Base-by-base conservation (phyloP, 2,329 filamentous ascomycete genomes). In the Colletotrichum orchidophilum region DNA sequence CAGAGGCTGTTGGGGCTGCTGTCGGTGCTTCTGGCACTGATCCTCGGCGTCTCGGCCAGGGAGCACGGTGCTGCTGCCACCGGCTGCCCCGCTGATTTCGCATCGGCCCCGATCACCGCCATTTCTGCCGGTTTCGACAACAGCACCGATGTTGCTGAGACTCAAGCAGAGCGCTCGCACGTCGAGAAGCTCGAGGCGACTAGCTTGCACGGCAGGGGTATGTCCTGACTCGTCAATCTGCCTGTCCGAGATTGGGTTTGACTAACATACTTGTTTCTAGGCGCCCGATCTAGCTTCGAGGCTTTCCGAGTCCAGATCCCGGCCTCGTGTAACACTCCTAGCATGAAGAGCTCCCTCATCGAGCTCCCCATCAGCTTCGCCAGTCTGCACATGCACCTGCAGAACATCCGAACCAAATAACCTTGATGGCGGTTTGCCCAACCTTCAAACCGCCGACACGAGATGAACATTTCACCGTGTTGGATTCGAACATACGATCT, bases 1-100 rank as follows among this genome's bases (percentile, higher is more conserved):
- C 69, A 69, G 35, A 71, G 69, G 59, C 69, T 71, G 65, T 26
- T 71, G 46, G 69, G 64, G 64, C 65, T 71, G 50, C 59, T 71
- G 53, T 63, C 64, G 53, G 69, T 71, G 69, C 69, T 71, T 31
- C 65, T 71, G 64, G 59, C 69, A 33, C 53, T 71, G 69, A 33
- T 71, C n/a, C 42, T 69, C 46, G 59, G 69, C 53, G 64, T 59
- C 18, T 69, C 69, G 59, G 46, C 65, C 42, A 64, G 66, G 59
- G 42, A 50, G 53, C 58, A 71, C 15, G 64, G 58, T 63, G 69
- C 69, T 35, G 69, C 58, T 24, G 69, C 39, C 58, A 33, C 64
- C 52, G 42, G 58, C 29, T 63, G 68, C 58, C 42, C 63, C 63
- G 63, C 68, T 15, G 58, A 71, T 18, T 29, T 59, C 3, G 68